These are phyloP conservation scores for Termitomyces sp. DNA, from an alignment of 768 basidiomycete species.

Conservation along the genomic window DNA sequence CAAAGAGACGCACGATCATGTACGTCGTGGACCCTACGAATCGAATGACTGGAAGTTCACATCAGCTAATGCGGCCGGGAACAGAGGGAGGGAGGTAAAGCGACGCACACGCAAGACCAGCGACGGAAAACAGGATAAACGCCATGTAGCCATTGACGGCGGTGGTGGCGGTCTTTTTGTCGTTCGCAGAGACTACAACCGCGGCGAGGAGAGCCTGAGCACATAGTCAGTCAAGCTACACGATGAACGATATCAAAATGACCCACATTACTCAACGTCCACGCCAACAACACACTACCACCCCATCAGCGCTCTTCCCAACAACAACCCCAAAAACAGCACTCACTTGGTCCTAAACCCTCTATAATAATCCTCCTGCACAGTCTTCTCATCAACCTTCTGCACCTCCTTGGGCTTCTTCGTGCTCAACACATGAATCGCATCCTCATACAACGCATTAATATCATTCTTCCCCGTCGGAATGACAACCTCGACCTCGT, in stretches of 20 bases:
- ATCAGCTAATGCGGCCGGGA: no score
- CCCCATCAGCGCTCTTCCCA: conserved; percentile 34
- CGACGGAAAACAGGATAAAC: conserved; percentile 85
- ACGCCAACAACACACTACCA: conserved; percentile 60
- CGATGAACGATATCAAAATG: no score
- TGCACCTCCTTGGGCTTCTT: conserved; percentile 75
- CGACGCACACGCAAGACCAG: conserved; percentile 79
- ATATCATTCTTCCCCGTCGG: conserved; percentile 89
- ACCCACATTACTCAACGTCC: conserved; percentile 83
- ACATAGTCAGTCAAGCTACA: no score
- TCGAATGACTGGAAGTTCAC: conserved; percentile 72
- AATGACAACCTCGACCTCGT: conserved; percentile 83
- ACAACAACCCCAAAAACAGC: neutral
- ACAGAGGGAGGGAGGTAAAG: conserved; percentile 1
- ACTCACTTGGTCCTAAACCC: conserved; percentile 87
- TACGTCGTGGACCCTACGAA: conserved; percentile 83
- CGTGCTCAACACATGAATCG: conserved; percentile 73
- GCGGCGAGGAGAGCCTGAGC: conserved; percentile 68
- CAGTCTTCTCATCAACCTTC: conserved; percentile 58
- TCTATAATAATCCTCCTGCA: conserved; percentile 86
- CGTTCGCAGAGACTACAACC: conserved; percentile 58
- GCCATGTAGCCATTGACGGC: conserved; percentile 86
- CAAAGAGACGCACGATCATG: conserved; percentile 83
- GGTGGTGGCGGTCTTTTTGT: conserved; percentile 47
- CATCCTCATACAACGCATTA: conserved; percentile 89